phyloP scores from a whole-genome alignment of 352 stramenopile genomes.

The Pythium oligandrum region DNA sequence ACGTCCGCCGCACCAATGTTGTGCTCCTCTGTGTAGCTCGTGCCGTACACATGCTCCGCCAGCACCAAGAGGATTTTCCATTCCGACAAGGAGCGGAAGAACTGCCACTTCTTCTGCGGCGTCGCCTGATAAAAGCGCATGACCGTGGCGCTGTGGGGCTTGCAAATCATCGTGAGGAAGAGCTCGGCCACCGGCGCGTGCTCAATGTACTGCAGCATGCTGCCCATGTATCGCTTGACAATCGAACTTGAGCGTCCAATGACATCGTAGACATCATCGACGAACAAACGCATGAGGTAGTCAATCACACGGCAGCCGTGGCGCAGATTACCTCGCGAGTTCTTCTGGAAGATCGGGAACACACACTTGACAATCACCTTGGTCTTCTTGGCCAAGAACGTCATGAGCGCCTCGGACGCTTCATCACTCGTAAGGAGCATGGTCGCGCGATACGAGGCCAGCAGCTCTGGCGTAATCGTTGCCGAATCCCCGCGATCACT shows the following conservation, averaged over 20 bases:
- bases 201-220: slow-evolving; percentile 78
- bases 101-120: slow-evolving; percentile 82
- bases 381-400: slow-evolving; percentile 78
- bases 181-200: slow-evolving; percentile 81
- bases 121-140: slow-evolving; percentile 66
- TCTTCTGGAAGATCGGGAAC: slow-evolving; percentile 72
- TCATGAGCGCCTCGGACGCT: slow-evolving; percentile 67
- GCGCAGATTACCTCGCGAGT: slow-evolving; percentile 72
- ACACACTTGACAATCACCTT: slow-evolving; percentile 73
- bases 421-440: slow-evolving; percentile 89
- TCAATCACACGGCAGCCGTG: slow-evolving; percentile 88
- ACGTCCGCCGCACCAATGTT: slow-evolving; percentile 82
- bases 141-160: slow-evolving; percentile 68
- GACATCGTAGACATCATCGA: slow-evolving; percentile 87
- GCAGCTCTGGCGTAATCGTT: slow-evolving; percentile 49
- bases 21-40: slow-evolving; percentile 57
- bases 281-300: slow-evolving; percentile 75
- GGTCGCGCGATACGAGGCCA: slow-evolving; percentile 79
- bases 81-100: slow-evolving; percentile 82
- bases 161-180: slow-evolving; percentile 84
- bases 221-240: slow-evolving; percentile 75
- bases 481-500: slow-evolving; percentile 11
- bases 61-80: slow-evolving; percentile 87
- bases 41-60: slow-evolving; percentile 69
- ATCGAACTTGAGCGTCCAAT: slow-evolving; percentile 56